These are phyloP conservation scores for Lepidopterella palustris DNA, from an alignment of 495 filamentous ascomycete species.

Conservation along the genomic window DNA sequence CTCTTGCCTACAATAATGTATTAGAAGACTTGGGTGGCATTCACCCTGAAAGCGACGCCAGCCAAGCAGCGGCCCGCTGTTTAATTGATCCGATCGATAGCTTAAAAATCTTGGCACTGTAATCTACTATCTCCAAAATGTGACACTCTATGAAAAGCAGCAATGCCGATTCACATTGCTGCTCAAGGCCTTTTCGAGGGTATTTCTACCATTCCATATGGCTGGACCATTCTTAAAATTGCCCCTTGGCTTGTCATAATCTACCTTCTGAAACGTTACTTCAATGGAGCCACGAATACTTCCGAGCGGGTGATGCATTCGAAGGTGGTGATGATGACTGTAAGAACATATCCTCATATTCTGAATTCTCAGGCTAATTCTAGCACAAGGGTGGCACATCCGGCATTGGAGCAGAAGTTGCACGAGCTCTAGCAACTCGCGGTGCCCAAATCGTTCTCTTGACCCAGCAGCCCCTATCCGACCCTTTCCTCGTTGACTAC, in stretches of 20 bases:
- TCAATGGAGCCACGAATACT: slow-evolving; percentile 63
- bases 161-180: slow-evolving; percentile 78
- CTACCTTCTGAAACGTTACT: slow-evolving; percentile 68
- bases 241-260: slow-evolving; percentile 54
- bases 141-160: background rate
- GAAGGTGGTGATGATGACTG: slow-evolving; percentile 87
- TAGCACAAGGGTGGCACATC: slow-evolving; percentile 73
- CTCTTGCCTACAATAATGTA: no score
- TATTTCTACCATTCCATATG: slow-evolving; percentile 57
- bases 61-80: background rate
- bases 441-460: slow-evolving; percentile 91
- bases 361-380: slow-evolving; percentile 10
- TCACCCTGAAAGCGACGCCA: background rate
- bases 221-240: slow-evolving; percentile 53
- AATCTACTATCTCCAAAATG: background rate
- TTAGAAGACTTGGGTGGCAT: no score
- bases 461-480: slow-evolving; percentile 68
- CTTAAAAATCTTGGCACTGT: background rate
- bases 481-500: slow-evolving; percentile 85
- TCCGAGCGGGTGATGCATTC: slow-evolving; percentile 86
- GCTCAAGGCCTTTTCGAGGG: slow-evolving; percentile 57
- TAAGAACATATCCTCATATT: slow-evolving; percentile 35
- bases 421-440: slow-evolving; percentile 64
- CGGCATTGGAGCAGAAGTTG: slow-evolving; percentile 76
- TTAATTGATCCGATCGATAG: background rate